Base-by-base conservation (phyloP, 2,329 filamentous ascomycete genomes). In the Colletotrichum sp. region DNA sequence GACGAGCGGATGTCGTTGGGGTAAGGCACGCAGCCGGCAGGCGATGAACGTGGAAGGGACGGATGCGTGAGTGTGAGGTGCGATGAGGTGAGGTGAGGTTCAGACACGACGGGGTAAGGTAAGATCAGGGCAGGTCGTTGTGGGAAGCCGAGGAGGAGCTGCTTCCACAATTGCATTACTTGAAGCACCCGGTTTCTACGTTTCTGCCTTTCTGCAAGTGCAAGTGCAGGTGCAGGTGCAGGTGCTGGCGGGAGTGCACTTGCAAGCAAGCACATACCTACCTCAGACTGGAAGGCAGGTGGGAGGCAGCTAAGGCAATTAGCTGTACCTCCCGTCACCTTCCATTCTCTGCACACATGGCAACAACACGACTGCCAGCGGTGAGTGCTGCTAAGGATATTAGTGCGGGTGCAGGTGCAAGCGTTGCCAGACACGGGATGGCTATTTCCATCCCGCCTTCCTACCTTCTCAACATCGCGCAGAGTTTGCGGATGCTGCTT, bases 141-240 rank as follows among this genome's bases (percentile, higher is more conserved):
- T 65, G 60, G 68, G 68, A 71, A 71, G 64, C 36, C 64, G 59
- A 71, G 60, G 59, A 71, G 68, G 59, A 55, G 68, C 24, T 32
- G 24, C 68, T 71, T 65, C 59, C 68, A 71, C 59, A 71, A 65
- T 57, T 65, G 68, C 68, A 71, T 71, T 28, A 71, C 60, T n/a
- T 64, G 68, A 71, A 57, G 48, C 34, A 65, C 39, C 39, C 43
- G 28, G n/a, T 57, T 65, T 65, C 60, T 71, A 34, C 34, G 48
- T 28, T 60, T 39, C 55, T 30, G 24, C 24, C 16, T 36, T 57
- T 36, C 18, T 30, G 26, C 34, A 28, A 30, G 21, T 59, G 48
- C 21, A 30, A n/a, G 18, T 28, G 26, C 32, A 24, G 18, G n/a
- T 30, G 26, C 34, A 26, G n/a, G 21, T 59, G 48, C 24, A n/a